Conservation (phyloP, 2,329 filamentous ascomycete species). For the Emergomyces pasteurianus region DNA sequence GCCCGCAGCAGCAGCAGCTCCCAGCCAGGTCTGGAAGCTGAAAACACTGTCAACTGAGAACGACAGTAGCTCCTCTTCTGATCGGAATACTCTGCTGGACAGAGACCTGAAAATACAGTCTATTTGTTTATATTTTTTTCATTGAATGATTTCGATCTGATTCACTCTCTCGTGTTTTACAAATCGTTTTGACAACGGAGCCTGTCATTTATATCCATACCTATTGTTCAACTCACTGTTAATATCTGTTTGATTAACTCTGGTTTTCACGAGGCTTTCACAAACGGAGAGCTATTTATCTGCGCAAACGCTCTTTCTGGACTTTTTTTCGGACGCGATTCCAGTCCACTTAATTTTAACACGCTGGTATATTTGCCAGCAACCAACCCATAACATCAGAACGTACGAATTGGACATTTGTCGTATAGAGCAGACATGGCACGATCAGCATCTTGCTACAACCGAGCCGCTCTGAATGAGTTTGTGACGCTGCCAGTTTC, state of each 20-base stretch:
- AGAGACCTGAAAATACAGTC: not conserved
- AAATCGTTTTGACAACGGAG: not conserved
- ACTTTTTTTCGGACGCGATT: not conserved
- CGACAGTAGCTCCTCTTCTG: not conserved
- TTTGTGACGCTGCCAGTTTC: constrained; percentile 38
- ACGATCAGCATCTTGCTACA: constrained; percentile 14
- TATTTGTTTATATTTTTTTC: not conserved
- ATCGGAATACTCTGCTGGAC: not conserved
- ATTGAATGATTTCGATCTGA: not conserved
- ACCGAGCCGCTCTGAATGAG: constrained; percentile 35
- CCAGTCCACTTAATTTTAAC: not conserved
- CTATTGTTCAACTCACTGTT: not conserved
- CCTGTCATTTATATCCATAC: not conserved
- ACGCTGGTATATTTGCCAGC: not conserved
- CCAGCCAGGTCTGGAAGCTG: not conserved
- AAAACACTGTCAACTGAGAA: not conserved
- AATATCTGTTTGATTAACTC: not conserved
- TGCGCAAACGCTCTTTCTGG: not conserved
- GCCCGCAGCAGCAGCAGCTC: not conserved
- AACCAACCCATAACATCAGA: not conserved
- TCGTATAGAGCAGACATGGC: constrained; percentile 4
- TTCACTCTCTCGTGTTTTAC: not conserved
- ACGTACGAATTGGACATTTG: not conserved
- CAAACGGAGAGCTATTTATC: not conserved
- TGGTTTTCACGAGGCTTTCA: not conserved